Evolutionary conservation across 768 basidiomycete species (phyloP), one percentile per base, ranked within the genome.

Genomic region (Mycena chlorophos): DNA sequence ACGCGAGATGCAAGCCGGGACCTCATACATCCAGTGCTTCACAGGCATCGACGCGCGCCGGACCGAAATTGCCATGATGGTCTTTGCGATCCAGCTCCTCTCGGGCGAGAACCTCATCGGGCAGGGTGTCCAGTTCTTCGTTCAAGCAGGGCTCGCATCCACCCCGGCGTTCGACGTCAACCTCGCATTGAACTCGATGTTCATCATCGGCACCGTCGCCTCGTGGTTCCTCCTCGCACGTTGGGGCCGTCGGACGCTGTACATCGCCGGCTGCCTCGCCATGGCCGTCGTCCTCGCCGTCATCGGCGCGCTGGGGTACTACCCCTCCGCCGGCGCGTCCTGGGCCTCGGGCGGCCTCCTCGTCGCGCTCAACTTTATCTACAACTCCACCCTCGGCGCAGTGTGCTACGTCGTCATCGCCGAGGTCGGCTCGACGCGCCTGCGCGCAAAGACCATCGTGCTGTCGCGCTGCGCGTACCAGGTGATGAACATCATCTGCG

Each of bases 61-160:
- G 27, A 66, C 65, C 13, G 65, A 66, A 51, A 64, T 66, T 25
- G 62, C 58, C 4, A 64, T 66, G 65, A 66, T 66, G 65, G 61
- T 62, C 14, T 66, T 66, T 42, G 65, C 65, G 1, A 64, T 64
- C 14, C 65, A 66, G 49, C 57, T 66, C 1, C 55, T 66, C 5
- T 62, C 58, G 4, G 64, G 64, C 2, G 60, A 65, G 40, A 65
- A 65, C 19, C 40, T 65, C 37, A 60, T 63, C 29, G 64, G 64
- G 6, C 64, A 65, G 58, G 64, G 62, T 13, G 60, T 65, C 2
- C 62, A 63, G 49, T 65, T 65, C 60, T 57, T 65, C 50, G 38
- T 42, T 6, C 53, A 61, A 22, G 64, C 64, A 0, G 64, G 64
- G 26, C 49, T 65, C 28, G 52, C 52, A 2, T 56, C 56, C 20